Percentiles rank a stretch among this genome's conserved stretches.
phyloP scores from a whole-genome alignment of 306 rosid genomes.

The Canavalia gladiata region DNA sequence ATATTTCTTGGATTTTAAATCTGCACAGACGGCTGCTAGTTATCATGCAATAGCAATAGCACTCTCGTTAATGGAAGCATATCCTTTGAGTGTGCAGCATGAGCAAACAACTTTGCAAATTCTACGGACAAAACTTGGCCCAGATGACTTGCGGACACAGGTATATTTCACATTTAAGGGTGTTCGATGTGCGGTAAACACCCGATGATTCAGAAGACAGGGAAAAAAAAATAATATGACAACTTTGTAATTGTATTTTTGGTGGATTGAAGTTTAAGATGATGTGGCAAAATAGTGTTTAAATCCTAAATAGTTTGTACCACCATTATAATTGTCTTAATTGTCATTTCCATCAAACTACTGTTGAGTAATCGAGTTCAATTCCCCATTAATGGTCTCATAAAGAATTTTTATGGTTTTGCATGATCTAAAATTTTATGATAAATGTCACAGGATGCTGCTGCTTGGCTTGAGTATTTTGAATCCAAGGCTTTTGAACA shows the following conservation, averaged over 20 bases:
- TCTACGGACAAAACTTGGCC: conserved; percentile 85
- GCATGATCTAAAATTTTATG: conserved; percentile 13
- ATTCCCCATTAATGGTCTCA: background rate
- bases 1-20: conserved; percentile 32
- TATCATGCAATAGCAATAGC: conserved; percentile 89
- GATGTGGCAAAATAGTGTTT: background rate
- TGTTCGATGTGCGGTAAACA: background rate
- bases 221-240: background rate
- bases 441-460: conserved; percentile 76
- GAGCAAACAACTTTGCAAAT: conserved; percentile 83
- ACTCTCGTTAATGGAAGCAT: conserved; percentile 86
- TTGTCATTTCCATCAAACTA: background rate
- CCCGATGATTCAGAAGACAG: background rate
- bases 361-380: background rate
- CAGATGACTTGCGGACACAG: conserved; percentile 86
- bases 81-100: conserved; percentile 86
- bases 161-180: conserved; percentile 51
- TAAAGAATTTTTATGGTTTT: background rate
- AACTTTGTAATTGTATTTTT: background rate
- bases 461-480: conserved; percentile 95
- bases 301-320: background rate
- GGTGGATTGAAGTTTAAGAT: background rate
- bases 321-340: background rate
- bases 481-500: conserved; percentile 96
- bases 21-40: conserved; percentile 83